Base-by-base conservation (phyloP, 2,329 filamentous ascomycete species). In the Daldinia eschscholtzii region DNA sequence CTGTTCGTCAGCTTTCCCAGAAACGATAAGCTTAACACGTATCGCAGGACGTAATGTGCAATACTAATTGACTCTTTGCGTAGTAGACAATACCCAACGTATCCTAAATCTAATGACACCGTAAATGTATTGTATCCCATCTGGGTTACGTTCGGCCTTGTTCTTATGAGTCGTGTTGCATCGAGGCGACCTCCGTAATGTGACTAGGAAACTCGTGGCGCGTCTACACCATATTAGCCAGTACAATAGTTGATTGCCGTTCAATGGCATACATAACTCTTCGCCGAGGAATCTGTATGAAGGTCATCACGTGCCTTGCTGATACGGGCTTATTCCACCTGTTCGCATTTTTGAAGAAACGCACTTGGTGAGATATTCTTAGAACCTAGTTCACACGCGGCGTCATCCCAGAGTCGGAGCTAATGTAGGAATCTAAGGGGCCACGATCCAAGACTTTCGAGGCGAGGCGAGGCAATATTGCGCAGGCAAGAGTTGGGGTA, bases 81-180 rank as follows among this genome's bases (percentile, higher is more conserved):
- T 33, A 60, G 57, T 57, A 48, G 30, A 50, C 37, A 20, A 33
- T 57, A 62, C 20, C 50, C 30, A 41, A 53, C 39, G 53, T 61
- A 58, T 20, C 57, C 58, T 12, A 65, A 59, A 53, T 37, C 57
- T 39, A 52, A 62, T 56, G 55, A 20, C 39, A 56, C 56, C 35
- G 59, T 57, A 41, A 63, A 61, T 57, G 63, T 55, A 63, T 28
- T 35, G 57, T 42, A 64, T 68, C 41, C 33, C 42, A 46, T 41
- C 41, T 53, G 23, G 48, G 59, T 58, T 65, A 61, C 48, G 35
- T 46, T 65, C 50, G 57, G 56, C 23, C 53, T 26, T 61, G 64
- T 64, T 68, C 64, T 66, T 65, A 61, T 72, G 65, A 70, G 70
- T 67, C 60, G 57, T 46, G 60, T 65, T 60, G 41, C 70, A 68